Evolutionary conservation across 768 basidiomycete genomes (phyloP).

Genomic region (Xerocomellus amylosporus): DNA sequence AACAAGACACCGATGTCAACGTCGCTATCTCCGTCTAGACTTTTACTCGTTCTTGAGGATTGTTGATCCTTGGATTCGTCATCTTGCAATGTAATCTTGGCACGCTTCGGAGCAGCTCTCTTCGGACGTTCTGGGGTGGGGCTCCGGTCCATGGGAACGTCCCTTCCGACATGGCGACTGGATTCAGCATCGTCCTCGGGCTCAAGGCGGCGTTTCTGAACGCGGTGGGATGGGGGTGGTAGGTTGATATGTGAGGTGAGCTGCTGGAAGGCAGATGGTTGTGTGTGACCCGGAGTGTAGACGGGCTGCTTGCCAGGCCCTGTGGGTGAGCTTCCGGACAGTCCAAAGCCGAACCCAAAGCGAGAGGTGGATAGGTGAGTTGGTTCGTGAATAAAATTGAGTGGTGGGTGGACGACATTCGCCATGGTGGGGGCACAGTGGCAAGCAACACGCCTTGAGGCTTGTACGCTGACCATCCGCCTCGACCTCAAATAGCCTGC

Average conservation of each 20-base stretch:
- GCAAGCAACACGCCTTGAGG: constrained; percentile 15
- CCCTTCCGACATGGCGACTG: constrained; percentile 37
- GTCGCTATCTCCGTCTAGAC: constrained; percentile 38
- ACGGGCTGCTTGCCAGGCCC: constrained; percentile 47
- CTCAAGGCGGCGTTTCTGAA: constrained; percentile 65
- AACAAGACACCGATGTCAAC: constrained; percentile 76
- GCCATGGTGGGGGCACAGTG: constrained; percentile 51
- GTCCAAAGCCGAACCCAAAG: constrained; percentile 72
- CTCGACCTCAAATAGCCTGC: constrained; percentile 26
- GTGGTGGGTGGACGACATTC: constrained; percentile 64
- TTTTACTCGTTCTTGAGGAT: constrained; percentile 49
- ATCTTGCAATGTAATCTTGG: constrained; percentile 29
- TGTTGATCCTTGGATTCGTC: constrained; percentile 41
- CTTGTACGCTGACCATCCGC: background rate
- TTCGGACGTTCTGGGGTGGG: constrained; percentile 80
- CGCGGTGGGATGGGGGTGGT: constrained; percentile 38
- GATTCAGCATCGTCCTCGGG: constrained; percentile 61
- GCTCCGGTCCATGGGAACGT: constrained; percentile 81
- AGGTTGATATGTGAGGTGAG: constrained; percentile 51
- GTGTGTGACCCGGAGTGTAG: constrained; percentile 38
- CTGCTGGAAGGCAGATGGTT: constrained; percentile 52
- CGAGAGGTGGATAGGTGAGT: constrained; percentile 60
- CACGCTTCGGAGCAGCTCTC: constrained; percentile 66
- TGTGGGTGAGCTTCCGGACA: constrained; percentile 44
- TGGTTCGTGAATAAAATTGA: constrained; percentile 60